A percentile compares a stretch with the other conserved stretches of the same genome.
Evolutionary conservation across 805 yeast genomes (phyloP).

Genomic region (Metschnikowia anglica): DNA sequence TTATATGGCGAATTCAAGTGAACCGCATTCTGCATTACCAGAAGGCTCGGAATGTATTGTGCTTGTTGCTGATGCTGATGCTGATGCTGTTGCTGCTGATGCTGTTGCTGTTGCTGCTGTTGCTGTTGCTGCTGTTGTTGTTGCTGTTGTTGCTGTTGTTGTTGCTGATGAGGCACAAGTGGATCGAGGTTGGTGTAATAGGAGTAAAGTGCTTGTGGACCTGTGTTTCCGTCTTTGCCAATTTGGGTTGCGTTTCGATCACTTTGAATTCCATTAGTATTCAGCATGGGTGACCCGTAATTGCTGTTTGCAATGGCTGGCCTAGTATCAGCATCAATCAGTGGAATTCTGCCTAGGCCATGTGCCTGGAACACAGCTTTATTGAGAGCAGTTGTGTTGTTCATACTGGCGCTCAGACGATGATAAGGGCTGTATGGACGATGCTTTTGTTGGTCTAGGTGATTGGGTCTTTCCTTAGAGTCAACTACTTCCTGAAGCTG

Average conservation of each 20-base stretch:
- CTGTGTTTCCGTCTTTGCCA: not conserved
- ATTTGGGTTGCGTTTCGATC: not conserved
- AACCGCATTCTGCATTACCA: not conserved
- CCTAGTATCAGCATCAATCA: not conserved
- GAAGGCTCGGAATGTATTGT: not conserved
- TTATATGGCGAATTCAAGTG: not conserved
- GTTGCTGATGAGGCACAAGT: not conserved
- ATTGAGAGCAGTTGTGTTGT: slow-evolving; percentile 5
- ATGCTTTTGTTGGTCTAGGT: slow-evolving; percentile 3
- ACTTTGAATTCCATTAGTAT: not conserved
- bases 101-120: too few relatives aligned
- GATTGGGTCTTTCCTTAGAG: not conserved
- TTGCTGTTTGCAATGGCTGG: not conserved
- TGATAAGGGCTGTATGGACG: slow-evolving; percentile 10
- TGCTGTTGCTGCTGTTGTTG: too few relatives aligned
- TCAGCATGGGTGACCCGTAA: not conserved
- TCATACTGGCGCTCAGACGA: slow-evolving; percentile 12
- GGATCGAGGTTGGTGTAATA: not conserved
- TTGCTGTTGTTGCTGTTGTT: too few relatives aligned
- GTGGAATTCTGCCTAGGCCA: not conserved
- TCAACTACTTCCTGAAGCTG: not conserved
- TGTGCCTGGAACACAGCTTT: slow-evolving; percentile 1
- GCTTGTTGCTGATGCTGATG: not conserved
- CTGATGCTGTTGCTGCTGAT: too few relatives aligned
- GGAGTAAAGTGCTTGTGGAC: not conserved